phyloP scores from a whole-genome alignment of 2,329 filamentous ascomycete genomes.

The Cladosporium sp. region DNA sequence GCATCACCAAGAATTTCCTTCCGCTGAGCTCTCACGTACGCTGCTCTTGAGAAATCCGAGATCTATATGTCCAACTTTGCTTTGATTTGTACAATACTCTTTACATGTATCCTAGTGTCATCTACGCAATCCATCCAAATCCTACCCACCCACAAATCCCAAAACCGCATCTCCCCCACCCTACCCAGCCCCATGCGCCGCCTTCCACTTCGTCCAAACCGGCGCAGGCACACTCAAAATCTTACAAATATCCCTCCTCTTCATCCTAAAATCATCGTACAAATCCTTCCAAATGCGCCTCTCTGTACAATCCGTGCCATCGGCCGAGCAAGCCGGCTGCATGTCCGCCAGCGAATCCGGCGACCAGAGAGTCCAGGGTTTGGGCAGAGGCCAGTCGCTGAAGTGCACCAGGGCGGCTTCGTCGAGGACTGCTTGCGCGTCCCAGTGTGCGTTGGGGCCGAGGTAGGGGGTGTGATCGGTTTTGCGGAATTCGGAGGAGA shows the following conservation, averaged over 20 bases:
- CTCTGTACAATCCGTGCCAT: constrained; percentile 28
- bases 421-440: constrained; percentile 49
- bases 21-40: no score
- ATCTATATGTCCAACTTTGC: no score
- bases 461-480: constrained; percentile 47
- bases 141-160: neutral
- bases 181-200: constrained; percentile 6
- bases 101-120: neutral
- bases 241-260: constrained; percentile 37
- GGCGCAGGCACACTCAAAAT: constrained; percentile 19
- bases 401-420: constrained; percentile 65
- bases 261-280: constrained; percentile 41
- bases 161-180: neutral
- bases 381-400: constrained; percentile 64
- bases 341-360: constrained; percentile 37
- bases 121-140: neutral
- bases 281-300: constrained; percentile 41
- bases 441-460: constrained; percentile 46
- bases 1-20: no score
- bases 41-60: no score
- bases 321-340: constrained; percentile 40
- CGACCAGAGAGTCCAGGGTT: constrained; percentile 53
- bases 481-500: constrained; percentile 57
- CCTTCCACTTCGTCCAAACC: constrained; percentile 15
- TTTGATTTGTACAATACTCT: no score